Evolutionary conservation across 495 filamentous ascomycete species (phyloP).

Genomic region (Immersiella caudata): DNA sequence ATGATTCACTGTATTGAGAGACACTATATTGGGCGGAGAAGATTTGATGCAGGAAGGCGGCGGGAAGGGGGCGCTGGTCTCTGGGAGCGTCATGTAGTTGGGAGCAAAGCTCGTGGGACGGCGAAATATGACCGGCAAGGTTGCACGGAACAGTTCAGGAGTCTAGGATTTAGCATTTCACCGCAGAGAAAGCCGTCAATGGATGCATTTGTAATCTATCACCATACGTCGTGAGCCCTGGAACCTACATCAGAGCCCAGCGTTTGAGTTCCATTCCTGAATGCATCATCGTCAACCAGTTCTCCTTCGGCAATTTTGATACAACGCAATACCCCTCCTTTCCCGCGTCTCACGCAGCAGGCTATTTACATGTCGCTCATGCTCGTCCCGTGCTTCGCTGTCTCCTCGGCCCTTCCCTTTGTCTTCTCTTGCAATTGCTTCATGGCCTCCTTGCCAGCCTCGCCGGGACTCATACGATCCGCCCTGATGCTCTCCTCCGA

Average conservation of each 20-base stretch:
- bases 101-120: neutral
- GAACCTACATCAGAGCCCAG: neutral
- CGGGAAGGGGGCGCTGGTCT: neutral
- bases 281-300: neutral
- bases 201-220: neutral
- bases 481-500: conserved; percentile 76
- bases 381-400: conserved; percentile 47
- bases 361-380: conserved; percentile 45
- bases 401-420: conserved; percentile 53
- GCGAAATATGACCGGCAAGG: no score
- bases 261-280: neutral
- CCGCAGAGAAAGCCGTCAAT: neutral
- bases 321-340: neutral
- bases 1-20: no score
- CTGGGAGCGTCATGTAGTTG: neutral
- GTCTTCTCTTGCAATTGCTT: conserved; percentile 54
- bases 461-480: conserved; percentile 37
- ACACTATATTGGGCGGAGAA: no score
- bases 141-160: no score
- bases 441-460: conserved; percentile 37
- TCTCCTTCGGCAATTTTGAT: neutral
- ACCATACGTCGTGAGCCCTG: neutral
- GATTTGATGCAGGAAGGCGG: no score
- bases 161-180: neutral
- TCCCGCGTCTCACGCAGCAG: neutral